Percentiles rank a stretch among this genome's conserved stretches.
Evolutionary conservation across 177 flowering plant genomes (phyloP).

Genomic region (Tripterygium wilfordii): DNA sequence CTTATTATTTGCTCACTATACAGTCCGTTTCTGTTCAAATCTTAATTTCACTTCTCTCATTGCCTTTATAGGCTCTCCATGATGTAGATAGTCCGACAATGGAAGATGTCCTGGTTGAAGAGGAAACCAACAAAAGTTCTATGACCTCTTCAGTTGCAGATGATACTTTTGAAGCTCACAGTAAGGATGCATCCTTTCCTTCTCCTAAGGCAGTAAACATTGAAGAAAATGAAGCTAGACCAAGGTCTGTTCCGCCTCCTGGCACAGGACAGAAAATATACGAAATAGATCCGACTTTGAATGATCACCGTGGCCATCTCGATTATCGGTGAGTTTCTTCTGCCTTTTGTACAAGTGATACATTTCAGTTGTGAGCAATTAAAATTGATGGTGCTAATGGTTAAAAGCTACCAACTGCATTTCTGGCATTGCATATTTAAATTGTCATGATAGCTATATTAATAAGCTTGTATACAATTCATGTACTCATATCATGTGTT

Average conservation of each 20-base stretch:
- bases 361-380: too few relatives aligned
- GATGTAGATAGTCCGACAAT: conserved; percentile 22
- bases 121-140: conserved; percentile 21
- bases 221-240: conserved; percentile 21
- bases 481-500: too few relatives aligned
- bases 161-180: conserved; percentile 12
- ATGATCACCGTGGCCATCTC: conserved; percentile 54
- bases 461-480: too few relatives aligned
- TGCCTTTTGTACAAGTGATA: neutral
- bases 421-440: too few relatives aligned
- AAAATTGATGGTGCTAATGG: too few relatives aligned
- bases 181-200: conserved; percentile 18
- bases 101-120: conserved; percentile 22
- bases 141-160: conserved; percentile 11
- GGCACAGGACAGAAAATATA: conserved; percentile 79
- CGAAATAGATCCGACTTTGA: conserved; percentile 73
- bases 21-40: neutral
- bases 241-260: conserved; percentile 67
- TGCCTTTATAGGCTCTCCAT: conserved; percentile 25
- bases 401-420: too few relatives aligned
- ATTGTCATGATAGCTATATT: too few relatives aligned
- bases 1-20: neutral
- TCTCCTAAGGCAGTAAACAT: conserved; percentile 11
- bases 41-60: neutral
- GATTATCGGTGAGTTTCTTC: conserved; percentile 66